phyloP scores from a whole-genome alignment of 805 yeast species.

The Candida coquimbonensis region DNA sequence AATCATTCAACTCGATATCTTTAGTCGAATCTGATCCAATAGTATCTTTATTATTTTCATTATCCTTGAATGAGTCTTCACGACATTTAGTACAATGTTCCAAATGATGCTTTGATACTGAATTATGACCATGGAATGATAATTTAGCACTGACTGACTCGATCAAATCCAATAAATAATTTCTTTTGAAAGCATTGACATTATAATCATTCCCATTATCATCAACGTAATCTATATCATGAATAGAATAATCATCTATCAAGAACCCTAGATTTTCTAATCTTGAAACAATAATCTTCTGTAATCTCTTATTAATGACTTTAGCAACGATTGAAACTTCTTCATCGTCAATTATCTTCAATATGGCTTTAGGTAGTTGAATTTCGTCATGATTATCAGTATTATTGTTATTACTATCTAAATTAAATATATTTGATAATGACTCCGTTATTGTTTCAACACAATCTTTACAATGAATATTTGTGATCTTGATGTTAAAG shows the following conservation, averaged over 20 bases:
- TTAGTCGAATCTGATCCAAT: too few species aligned
- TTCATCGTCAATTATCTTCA: slow-evolving; percentile 12
- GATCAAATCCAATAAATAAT: slow-evolving; percentile 15
- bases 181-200: slow-evolving; percentile 11
- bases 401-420: background rate
- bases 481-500: slow-evolving; percentile 17
- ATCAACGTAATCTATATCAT: slow-evolving; percentile 13
- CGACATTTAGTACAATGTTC: slow-evolving; percentile 37
- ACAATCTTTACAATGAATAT: slow-evolving; percentile 53
- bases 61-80: slow-evolving; percentile 16
- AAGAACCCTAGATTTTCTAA: slow-evolving; percentile 14
- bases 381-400: background rate
- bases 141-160: slow-evolving; percentile 11
- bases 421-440: slow-evolving; percentile 16
- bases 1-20: background rate
- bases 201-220: slow-evolving; percentile 22
- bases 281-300: slow-evolving; percentile 3
- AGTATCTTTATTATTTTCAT: slow-evolving; percentile 15
- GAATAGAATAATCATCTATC: slow-evolving; percentile 20
- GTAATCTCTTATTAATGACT: slow-evolving; percentile 2
- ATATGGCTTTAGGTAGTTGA: slow-evolving; percentile 6
- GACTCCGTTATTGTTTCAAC: slow-evolving; percentile 29
- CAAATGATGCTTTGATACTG: slow-evolving; percentile 24
- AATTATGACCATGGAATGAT: background rate
- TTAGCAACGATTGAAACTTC: slow-evolving; percentile 9